phyloP scores from a whole-genome alignment of 2,329 filamentous ascomycete genomes.

The Nigrospora osmanthi region DNA sequence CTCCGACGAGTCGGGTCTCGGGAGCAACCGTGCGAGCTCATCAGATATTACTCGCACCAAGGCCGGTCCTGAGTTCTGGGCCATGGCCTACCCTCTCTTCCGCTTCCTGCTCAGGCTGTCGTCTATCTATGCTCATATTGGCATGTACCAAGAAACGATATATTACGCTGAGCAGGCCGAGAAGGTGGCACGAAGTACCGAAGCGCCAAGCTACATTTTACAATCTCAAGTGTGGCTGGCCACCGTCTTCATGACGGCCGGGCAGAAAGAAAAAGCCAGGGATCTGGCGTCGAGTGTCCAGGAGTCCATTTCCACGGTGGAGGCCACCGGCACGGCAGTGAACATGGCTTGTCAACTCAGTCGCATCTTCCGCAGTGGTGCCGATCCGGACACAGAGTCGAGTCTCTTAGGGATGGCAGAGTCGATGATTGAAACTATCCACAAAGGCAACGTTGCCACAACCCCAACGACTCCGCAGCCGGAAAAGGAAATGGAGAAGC shows the following conservation, averaged over 20 bases:
- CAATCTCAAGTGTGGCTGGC: conserved; percentile 48
- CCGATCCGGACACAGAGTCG: conserved; percentile 33
- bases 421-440: conserved; percentile 30
- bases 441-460: conserved; percentile 6
- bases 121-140: conserved; percentile 71
- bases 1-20: conserved; percentile 18
- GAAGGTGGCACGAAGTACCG: conserved; percentile 64
- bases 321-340: conserved; percentile 34
- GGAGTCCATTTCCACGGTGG: conserved; percentile 37
- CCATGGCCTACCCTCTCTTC: conserved; percentile 66
- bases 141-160: conserved; percentile 79
- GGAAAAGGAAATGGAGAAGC: conserved; percentile 25
- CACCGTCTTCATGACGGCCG: conserved; percentile 48
- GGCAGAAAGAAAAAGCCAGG: conserved; percentile 49
- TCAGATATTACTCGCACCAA: conserved; percentile 10
- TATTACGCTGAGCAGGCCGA: conserved; percentile 82
- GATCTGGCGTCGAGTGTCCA: conserved; percentile 47
- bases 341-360: conserved; percentile 47
- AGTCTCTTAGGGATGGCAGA: conserved; percentile 42
- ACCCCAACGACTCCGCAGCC: conserved; percentile 18
- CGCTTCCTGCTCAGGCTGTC: conserved; percentile 67
- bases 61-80: conserved; percentile 69
- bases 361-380: conserved; percentile 43
- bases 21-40: conserved; percentile 16
- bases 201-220: conserved; percentile 50